Conservation (phyloP, 2,329 filamentous ascomycete genomes). For the Calonectria pseudoturangicola region DNA sequence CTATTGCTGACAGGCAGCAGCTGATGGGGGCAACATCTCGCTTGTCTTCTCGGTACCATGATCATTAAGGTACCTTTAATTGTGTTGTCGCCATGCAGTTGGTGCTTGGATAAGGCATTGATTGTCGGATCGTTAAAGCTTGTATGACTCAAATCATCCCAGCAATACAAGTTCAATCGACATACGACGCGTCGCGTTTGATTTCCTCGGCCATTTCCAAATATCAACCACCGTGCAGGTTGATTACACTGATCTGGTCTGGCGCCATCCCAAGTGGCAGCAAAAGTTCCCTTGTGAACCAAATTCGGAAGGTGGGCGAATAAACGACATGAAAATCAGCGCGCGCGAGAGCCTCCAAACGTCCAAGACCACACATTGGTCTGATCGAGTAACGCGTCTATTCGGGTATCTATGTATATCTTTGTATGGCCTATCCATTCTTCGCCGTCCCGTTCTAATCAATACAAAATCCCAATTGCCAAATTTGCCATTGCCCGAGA, state of each 20-base stretch:
- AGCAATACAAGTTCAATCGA: background rate
- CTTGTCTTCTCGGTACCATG: background rate
- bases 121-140: background rate
- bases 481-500: background rate
- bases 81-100: background rate
- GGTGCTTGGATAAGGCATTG: background rate
- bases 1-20: background rate
- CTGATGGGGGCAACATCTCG: background rate
- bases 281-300: constrained; percentile 50
- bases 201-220: constrained; percentile 6
- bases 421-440: constrained; percentile 4
- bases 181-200: background rate
- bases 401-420: constrained; percentile 39
- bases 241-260: constrained; percentile 10
- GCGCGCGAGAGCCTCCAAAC: background rate
- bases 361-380: background rate
- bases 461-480: background rate
- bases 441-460: constrained; percentile 9
- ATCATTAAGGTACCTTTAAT: background rate
- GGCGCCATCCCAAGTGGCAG: constrained; percentile 18
- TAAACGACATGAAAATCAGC: constrained; percentile 4
- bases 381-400: constrained; percentile 20
- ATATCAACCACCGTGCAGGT: background rate
- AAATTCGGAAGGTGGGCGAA: constrained; percentile 49
- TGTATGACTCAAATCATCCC: background rate